A percentile compares a stretch with the other conserved stretches of the same genome.
These are phyloP conservation scores for Thielaviopsis musarum DNA, from an alignment of 2,329 filamentous ascomycete genomes.

Conservation along the genomic window DNA sequence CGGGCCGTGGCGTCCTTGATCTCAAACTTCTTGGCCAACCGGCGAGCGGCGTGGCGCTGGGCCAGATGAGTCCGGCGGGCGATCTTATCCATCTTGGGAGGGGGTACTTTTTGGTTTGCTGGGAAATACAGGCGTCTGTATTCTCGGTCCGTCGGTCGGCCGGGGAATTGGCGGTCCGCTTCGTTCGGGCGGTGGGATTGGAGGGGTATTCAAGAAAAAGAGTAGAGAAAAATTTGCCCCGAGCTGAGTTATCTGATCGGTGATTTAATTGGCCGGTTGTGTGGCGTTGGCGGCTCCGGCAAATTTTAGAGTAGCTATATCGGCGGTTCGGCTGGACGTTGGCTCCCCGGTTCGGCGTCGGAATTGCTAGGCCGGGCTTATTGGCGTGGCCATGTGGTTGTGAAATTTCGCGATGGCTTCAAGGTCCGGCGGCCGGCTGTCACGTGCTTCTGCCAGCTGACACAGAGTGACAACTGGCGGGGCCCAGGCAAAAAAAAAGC, in stretches of 20 bases:
- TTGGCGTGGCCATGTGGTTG: slow-evolving; percentile 1
- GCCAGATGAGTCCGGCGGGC: slow-evolving; percentile 49
- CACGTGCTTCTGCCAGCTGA: slow-evolving; percentile 8
- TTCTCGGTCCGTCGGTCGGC: too few species aligned
- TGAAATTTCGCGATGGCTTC: slow-evolving; percentile 12
- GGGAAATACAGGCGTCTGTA: not conserved
- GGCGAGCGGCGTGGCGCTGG: slow-evolving; percentile 42
- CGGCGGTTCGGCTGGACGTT: not conserved
- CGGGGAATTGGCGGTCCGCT: too few species aligned
- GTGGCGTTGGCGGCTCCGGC: not conserved
- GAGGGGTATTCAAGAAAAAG: too few species aligned
- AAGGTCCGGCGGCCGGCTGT: slow-evolving; percentile 6
- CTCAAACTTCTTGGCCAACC: slow-evolving; percentile 22
- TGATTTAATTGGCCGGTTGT: not conserved
- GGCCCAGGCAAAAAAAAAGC: too few species aligned
- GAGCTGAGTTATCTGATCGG: too few species aligned
- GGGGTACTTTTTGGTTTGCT: not conserved
- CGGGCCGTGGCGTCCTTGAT: slow-evolving; percentile 20
- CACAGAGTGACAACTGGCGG: not conserved
- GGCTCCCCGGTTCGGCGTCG: not conserved
- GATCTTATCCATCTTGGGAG: slow-evolving; percentile 49
- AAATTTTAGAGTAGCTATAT: not conserved
- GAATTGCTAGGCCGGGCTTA: not conserved
- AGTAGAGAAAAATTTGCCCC: too few species aligned
- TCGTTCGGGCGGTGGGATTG: too few species aligned